Evolutionary conservation across 2,329 filamentous ascomycete genomes (phyloP), one percentile per base, ranked within the genome.

Genomic region (Fusarium tuaranense): DNA sequence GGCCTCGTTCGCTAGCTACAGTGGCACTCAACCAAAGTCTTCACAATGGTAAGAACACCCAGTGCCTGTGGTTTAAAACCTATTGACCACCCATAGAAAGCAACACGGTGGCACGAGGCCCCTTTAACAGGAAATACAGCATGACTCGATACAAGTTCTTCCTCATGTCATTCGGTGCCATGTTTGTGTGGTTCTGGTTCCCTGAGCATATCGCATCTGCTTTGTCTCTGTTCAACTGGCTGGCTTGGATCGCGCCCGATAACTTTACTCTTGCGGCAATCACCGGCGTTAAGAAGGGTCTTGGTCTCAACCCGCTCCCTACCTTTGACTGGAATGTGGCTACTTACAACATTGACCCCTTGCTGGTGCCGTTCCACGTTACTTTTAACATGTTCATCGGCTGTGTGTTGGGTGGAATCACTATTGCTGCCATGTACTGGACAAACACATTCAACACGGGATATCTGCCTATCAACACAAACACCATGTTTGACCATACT

Each of bases 171-270:
- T 78, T 74, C 16, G 68, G 12, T 1, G 61, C 68, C 44, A 78
- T 78, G 76, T 78, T 78, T 10, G 62, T 77, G 7, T 78, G 70
- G 66, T 78, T 78, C 25, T 78, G 76, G 76, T 77, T 78, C 46
- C 76, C 76, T 0, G 74, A 78, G 1, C 60, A 75, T 2, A 78
- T 78, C 5, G 68, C 63, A 2, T 61, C 68, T 16, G 70, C 76
- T 0, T 5, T 77, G 1, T 78, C 76, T 6, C 78, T 83, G 34
- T 90, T 90, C 78, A 87, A 84, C 79, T 90, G 88, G 87, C 84
- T 89, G 69, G 86, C 86, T 0, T 90, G 88, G 88, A 90, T 90
- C 63, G 80, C 84, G 0, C 87, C 88, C 0, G 71, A 81, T 14
- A 86, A 86, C 68, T 78, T 82, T 39, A 80, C 78, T 20, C 77